phyloP scores from a whole-genome alignment of 768 basidiomycete species.

The Phaffia australis region DNA sequence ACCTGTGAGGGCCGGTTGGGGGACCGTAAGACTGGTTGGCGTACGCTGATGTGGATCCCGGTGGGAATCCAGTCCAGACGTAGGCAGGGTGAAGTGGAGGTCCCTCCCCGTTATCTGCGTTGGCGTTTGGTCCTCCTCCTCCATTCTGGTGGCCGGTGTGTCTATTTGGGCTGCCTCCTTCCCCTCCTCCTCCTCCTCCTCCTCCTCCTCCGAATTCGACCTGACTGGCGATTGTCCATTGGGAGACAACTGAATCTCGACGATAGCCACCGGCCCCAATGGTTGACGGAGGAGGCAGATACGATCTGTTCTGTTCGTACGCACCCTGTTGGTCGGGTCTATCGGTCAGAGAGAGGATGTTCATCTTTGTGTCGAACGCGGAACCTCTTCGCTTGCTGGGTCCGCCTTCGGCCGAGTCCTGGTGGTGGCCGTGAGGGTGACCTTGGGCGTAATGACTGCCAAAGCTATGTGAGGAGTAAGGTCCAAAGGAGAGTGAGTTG shows the following conservation, averaged over 20 bases:
- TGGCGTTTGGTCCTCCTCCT: too few relatives aligned
- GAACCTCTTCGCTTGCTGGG: slow-evolving; percentile 64
- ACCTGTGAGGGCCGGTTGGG: too few relatives aligned
- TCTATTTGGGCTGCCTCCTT: too few relatives aligned
- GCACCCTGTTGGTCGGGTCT: not conserved
- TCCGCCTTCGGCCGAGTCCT: slow-evolving; percentile 9
- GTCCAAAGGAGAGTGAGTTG: slow-evolving; percentile 15
- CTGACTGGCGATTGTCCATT: slow-evolving; percentile 53
- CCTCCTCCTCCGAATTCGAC: slow-evolving; percentile 42
- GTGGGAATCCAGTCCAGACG: too few relatives aligned
- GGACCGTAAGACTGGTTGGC: too few relatives aligned
- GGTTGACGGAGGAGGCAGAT: slow-evolving; percentile 2
- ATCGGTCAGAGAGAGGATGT: slow-evolving; percentile 9
- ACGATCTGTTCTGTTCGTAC: slow-evolving; percentile 4
- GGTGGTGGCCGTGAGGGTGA: not conserved
- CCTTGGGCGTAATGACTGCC: too few relatives aligned
- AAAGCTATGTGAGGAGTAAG: slow-evolving; percentile 34
- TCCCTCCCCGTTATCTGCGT: too few relatives aligned
- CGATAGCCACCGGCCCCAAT: not conserved
- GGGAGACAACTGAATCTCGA: slow-evolving; percentile 49
- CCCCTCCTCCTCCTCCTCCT: too few relatives aligned
- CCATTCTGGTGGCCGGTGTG: too few relatives aligned
- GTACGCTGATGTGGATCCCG: too few relatives aligned
- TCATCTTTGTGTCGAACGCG: slow-evolving; percentile 53
- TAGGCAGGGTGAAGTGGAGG: too few relatives aligned